A percentile compares a stretch with the other conserved stretches of the same genome.
Evolutionary conservation across 31 red algal species (phyloP).

Genomic region (Asparagopsis taxiformis): DNA sequence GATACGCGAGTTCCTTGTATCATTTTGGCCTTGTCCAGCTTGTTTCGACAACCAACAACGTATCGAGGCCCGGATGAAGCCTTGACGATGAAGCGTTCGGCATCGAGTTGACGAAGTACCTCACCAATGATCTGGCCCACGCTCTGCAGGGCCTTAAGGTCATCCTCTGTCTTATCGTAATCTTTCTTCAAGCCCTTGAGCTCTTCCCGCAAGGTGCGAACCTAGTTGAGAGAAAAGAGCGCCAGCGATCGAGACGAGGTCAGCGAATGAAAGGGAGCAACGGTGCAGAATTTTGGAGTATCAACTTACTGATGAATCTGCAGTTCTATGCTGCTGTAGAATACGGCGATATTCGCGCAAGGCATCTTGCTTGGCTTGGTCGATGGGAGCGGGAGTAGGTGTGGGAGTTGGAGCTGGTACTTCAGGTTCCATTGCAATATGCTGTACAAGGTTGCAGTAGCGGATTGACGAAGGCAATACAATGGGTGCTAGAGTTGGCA

Average conservation of each 20-base stretch:
- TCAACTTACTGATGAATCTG: constrained; percentile 73
- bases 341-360: constrained; percentile 78
- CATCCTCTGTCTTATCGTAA: constrained; percentile 98
- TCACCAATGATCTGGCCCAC: constrained; percentile 99
- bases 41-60: constrained; percentile 95
- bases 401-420: neutral
- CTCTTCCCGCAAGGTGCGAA: constrained; percentile 70
- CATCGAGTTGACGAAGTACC: constrained; percentile 91
- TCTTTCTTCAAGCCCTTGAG: constrained; percentile 56
- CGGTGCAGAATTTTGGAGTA: neutral
- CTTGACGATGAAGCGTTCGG: constrained; percentile 98
- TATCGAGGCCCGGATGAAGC: constrained; percentile 98
- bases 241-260: neutral
- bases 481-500: too few species aligned
- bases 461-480: too few species aligned
- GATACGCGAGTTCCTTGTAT: constrained; percentile 96
- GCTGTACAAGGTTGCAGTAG: too few species aligned
- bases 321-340: constrained; percentile 73
- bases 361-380: constrained; percentile 69
- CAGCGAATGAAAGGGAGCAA: constrained; percentile 1
- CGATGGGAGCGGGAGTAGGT: constrained; percentile 14
- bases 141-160: constrained; percentile 97
- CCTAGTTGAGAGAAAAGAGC: constrained; percentile 19
- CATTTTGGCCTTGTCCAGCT: constrained; percentile 83
- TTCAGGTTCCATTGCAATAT: constrained; percentile 60